Percentiles rank a stretch among this genome's conserved stretches.
phyloP scores from a whole-genome alignment of 2,329 filamentous ascomycete genomes.

The Calonectria hongkongensis region DNA sequence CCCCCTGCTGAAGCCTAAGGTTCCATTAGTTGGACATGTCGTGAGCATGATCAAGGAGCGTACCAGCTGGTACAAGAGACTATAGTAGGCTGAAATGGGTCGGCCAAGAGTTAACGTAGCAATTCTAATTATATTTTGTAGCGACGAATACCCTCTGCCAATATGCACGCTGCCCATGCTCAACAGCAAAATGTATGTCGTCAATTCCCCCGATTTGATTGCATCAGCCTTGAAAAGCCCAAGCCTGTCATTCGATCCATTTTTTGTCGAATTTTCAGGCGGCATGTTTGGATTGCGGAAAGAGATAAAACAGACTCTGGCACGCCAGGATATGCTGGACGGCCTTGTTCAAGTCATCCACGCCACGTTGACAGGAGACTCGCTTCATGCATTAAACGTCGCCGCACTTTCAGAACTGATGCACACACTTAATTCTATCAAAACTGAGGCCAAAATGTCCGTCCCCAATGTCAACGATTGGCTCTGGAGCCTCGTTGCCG shows the following conservation, averaged over 20 bases:
- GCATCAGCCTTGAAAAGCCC: slow-evolving; percentile 62
- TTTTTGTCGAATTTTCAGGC: slow-evolving; percentile 59
- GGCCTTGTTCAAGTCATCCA: slow-evolving; percentile 39
- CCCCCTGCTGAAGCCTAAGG: slow-evolving; percentile 34
- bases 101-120: too few species aligned
- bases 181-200: slow-evolving; percentile 64
- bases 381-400: neutral
- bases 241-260: slow-evolving; percentile 64
- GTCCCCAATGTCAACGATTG: neutral
- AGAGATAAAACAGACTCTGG: slow-evolving; percentile 8
- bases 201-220: slow-evolving; percentile 62
- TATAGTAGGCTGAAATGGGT: neutral
- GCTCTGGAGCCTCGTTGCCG: neutral
- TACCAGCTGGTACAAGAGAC: slow-evolving; percentile 37
- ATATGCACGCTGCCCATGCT: slow-evolving; percentile 67
- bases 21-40: slow-evolving; percentile 47
- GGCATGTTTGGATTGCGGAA: slow-evolving; percentile 37
- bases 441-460: neutral
- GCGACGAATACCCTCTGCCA: slow-evolving; percentile 50
- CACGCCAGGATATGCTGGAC: neutral
- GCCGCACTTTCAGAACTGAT: neutral
- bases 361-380: slow-evolving; percentile 31
- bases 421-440: neutral
- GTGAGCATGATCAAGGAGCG: slow-evolving; percentile 42
- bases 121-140: neutral